Evolutionary conservation across 768 basidiomycete genomes (phyloP), one percentile per base, ranked within the genome.

Genomic region (Infundibulicybe gibba): DNA sequence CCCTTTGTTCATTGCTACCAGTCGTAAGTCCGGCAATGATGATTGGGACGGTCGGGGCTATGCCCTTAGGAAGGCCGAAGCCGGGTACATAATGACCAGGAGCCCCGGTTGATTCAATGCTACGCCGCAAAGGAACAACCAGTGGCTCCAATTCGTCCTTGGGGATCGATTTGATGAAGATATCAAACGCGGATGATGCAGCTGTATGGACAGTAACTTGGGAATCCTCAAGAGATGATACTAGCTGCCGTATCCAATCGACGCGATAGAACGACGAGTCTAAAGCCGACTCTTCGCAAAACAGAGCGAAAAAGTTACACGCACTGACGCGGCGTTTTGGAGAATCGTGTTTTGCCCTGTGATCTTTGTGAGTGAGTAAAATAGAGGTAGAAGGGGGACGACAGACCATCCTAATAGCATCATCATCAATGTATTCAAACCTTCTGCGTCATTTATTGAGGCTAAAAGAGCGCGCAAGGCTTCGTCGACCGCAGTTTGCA

Each of bases 71-170:
- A 11, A 89, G 70, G 46, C 81, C 85, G 76, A 95, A 94, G 3
- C 97, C 94, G 6, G 92, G 86, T 3, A 97, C 90, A 5, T 67
- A 69, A 15, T 73, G 71, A 3, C 92, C 91, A 0, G 88, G 87
- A 0, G 81, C 77, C 6, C 92, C 92, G 0, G 86, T 84, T 6
- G 80, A 75, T 63, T 97, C 97, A 58, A 98, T 88, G 2, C 87
- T 87, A 32, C 93, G 74, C 13, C 93, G 84, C 2, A 98, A 77
- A 4, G 94, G 85, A 0, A 95, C 87, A 11, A 97, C 92, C 19
- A 98, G 71, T 2, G 87, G 81, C 57, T 98, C 94, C 33, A 94
- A 71, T 54, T 97, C 94, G 53, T 95, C 93, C 67, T 97, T 98
- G 14, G 90, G 86, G 11, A 94, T 67, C 0, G 87, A 83, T 66